Base-by-base conservation (phyloP, 2,329 filamentous ascomycete species). In the Trichothecium roseum region DNA sequence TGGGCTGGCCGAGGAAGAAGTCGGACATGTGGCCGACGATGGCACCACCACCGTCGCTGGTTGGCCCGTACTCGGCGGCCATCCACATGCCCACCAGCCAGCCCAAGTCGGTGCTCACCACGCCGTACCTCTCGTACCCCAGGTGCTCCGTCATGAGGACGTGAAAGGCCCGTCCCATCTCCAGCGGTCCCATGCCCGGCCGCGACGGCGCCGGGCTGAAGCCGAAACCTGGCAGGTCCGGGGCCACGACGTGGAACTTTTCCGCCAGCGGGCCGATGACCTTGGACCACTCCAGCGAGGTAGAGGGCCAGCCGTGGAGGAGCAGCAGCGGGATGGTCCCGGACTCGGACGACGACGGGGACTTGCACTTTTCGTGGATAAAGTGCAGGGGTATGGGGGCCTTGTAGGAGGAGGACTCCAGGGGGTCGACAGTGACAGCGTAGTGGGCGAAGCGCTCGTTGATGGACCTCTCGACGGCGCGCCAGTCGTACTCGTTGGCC, bases 221-320 rank as follows among this genome's bases (percentile, higher is more conserved):
- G 12, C 44, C 44, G 35, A 41, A 46, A 4, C 44, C 44, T 8
- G 44, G 44, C 3, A 46, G 30, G 30, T 43, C 41, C 1, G 38
- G 41, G 5, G 41, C 42, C 14, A 46, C 42, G 13, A 46, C 29
- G 29, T 46, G 44, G 30, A 42, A 44, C 12, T 26, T 17, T 8
- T 26, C 18, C 4, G 29, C 3, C 4, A 38, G 20, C 7, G 30
- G 20, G 6, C 16, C 15, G 24, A 35, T 32, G 27, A 35, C 30
- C 13, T 34, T 34, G 9, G 33, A 26, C 37, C 37, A 39, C n/a
- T 36, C 37, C 4, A 39, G 26, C 15, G 18, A 24, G 8, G 37
- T 28, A 3, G 37, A 39, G 3, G 37, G 33, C 37, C 37, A 39
- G 31, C 37, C 40, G 27, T 40, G 38, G 9, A 40, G 38, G 13